Evolutionary conservation across 192 early-diverging fungal species (phyloP).

Genomic region (Entophlyctis helioformis): DNA sequence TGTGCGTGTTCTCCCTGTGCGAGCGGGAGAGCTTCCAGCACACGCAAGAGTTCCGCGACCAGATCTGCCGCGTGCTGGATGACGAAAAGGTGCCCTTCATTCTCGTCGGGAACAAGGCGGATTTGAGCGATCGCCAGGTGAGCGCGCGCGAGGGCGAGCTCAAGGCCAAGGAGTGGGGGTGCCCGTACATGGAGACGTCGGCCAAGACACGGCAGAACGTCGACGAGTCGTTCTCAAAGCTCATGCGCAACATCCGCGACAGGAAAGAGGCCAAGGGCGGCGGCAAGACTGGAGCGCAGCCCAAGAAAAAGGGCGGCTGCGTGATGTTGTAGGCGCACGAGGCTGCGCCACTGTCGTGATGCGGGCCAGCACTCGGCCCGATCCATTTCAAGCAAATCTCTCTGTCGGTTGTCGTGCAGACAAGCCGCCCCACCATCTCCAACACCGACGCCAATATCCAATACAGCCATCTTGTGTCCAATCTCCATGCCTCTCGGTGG

Average conservation of each 20-base stretch:
- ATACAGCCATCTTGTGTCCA: too few species aligned
- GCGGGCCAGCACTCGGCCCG: too few species aligned
- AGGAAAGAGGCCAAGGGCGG: constrained; percentile 41
- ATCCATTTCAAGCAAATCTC: too few species aligned
- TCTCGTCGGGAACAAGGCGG: constrained; percentile 79
- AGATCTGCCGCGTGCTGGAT: constrained; percentile 73
- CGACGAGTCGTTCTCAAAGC: constrained; percentile 56
- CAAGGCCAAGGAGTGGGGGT: constrained; percentile 69
- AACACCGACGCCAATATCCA: too few species aligned
- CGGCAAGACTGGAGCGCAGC: constrained; percentile 6
- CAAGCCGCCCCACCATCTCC: too few species aligned
- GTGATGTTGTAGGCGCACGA: too few species aligned
- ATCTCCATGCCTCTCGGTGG: too few species aligned
- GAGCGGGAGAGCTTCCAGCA: constrained; percentile 71
- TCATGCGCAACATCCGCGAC: constrained; percentile 68
- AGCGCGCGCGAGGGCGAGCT: constrained; percentile 62
- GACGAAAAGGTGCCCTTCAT: constrained; percentile 76
- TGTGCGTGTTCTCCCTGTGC: constrained; percentile 73
- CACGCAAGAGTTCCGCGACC: constrained; percentile 73
- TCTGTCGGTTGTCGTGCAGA: too few species aligned
- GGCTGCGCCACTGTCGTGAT: too few species aligned
- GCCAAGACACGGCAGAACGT: constrained; percentile 84
- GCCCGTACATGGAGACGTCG: constrained; percentile 79
- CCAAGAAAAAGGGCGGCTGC: constrained; percentile 17
- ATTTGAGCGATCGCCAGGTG: constrained; percentile 65